A percentile compares a stretch with the other conserved stretches of the same genome.
Evolutionary conservation across 208 protist genomes (phyloP).

Genomic region (Novymonas esmeraldas): DNA sequence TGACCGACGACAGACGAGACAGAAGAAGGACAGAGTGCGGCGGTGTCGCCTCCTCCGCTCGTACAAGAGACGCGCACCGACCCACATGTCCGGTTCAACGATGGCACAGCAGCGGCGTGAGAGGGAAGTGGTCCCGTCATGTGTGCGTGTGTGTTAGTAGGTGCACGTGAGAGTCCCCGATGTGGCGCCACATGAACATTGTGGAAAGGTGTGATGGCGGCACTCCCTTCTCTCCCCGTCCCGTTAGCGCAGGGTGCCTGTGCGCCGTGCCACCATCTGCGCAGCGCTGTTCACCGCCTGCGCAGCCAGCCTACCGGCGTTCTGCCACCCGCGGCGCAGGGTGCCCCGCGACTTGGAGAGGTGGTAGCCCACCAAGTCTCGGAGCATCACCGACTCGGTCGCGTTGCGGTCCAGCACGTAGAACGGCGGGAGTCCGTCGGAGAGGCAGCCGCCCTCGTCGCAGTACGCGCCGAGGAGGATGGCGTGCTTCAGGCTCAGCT

Average conservation of each 20-base stretch:
- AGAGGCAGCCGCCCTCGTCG: slow-evolving; percentile 24
- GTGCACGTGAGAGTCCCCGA: no score
- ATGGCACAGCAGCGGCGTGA: no score
- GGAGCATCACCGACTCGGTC: slow-evolving; percentile 18
- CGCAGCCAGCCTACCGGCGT: slow-evolving; percentile 15
- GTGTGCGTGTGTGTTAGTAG: no score
- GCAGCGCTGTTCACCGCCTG: slow-evolving; percentile 17
- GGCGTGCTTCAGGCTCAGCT: slow-evolving; percentile 35
- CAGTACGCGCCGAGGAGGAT: slow-evolving; percentile 31
- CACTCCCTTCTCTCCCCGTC: no score
- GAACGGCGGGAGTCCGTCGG: slow-evolving; percentile 32
- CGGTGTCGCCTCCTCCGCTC: no score
- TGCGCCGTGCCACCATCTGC: slow-evolving; percentile 20
- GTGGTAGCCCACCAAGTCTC: slow-evolving; percentile 27
- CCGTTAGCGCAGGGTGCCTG: neutral
- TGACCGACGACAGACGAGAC: neutral
- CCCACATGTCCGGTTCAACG: no score
- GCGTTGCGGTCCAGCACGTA: slow-evolving; percentile 21
- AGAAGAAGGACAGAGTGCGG: slow-evolving; percentile 2
- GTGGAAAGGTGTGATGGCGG: neutral
- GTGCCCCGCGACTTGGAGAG: slow-evolving; percentile 25
- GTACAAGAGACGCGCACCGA: no score
- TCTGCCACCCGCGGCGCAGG: slow-evolving; percentile 27
- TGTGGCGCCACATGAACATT: no score
- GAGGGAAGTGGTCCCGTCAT: no score